Evolutionary conservation across 768 basidiomycete species (phyloP), one percentile per base, ranked within the genome.

Genomic region (Boletus subparvulus): DNA sequence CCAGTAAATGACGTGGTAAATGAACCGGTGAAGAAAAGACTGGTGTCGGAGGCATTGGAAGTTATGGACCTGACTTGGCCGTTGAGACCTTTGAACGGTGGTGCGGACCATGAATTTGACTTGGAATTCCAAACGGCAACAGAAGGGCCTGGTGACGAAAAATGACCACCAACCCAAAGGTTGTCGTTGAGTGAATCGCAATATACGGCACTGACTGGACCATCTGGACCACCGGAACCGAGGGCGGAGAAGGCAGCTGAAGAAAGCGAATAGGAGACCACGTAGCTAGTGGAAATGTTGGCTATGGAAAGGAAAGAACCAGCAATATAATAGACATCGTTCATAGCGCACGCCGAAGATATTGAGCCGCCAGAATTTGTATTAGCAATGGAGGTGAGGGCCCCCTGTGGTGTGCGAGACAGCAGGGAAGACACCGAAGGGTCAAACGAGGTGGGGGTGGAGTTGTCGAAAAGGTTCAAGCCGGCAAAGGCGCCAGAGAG

Each of bases 401-500:
- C 78, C 32, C 92, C 94, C 55, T 86, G 80, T 16, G 76, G 56
- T 19, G 81, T 75, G 58, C 87, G 87, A 40, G 83, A 80, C 59
- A 92, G 78, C 46, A 93, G 77, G 40, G 92, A 87, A 14, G 90
- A 83, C 46, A 83, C 80, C 2, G 86, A 77, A 28, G 90, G 78
- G 72, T 94, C 86, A 70, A 89, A 87, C 35, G 84, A 67, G 62
- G 82, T 67, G 47, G 80, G 64, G 33, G 83, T 71, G 55, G 75
- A 82, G 58, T 75, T 82, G 67, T 84, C 76, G 78, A 88, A 87
- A 55, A 94, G 67, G 67, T 88, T 88, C 59, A 99, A 77, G 44
- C 94, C 96, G 24, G 88, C 82, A 68, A 98, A 99, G 35, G 90
- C 80, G 55, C 96, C 96, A 28, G 87, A 86, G 41, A 98, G 79